Evolutionary conservation across 2,329 filamentous ascomycete species (phyloP), one percentile per base, ranked within the genome.

Genomic region (Hymenoscyphus albidus): DNA sequence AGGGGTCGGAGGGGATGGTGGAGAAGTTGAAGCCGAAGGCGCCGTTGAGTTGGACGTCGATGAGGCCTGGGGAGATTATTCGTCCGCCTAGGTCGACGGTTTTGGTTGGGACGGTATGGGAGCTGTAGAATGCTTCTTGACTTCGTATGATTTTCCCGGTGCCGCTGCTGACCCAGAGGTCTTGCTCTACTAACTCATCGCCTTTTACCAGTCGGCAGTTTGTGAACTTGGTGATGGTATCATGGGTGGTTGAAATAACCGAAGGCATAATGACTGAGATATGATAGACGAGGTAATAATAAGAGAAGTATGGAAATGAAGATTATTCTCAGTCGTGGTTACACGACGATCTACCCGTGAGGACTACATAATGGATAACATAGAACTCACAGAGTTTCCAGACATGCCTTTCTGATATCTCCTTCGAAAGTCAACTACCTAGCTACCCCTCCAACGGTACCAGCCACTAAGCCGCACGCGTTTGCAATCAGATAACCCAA

Each of bases 1-100:
- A 78, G 77, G 84, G 86, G 72, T 89, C 85, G 16, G 88, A 77
- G n/a, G 90, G 86, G 10, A 92, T 81, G 0, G 87, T 86, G 2
- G 92, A 95, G 76, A 96, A 97, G 80, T 97, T 94, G 81, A 97
- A 96, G 64, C 93, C 93, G 73, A 93, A 94, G 10, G 91, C 93
- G 58, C 93, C 93, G 73, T 97, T 97, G 70, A 97, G 87, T 77
- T 97, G 93, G 61, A 90, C 89, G 70, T 97, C 93, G 71, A 97
- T 95, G 74, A 97, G 83, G 32, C 93, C 93, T 0, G 93, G 92
- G 0, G 90, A 87, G 22, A 97, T 76, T 69, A 97, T 94, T 71
- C 91, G 91, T 65, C 92, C 92, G 61, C 87, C 85, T 1, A 97
- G 86, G 73, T 97, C 87, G 71, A 97, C 82, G 62, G 88, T 88